Conservation (phyloP, 768 basidiomycete species). For the Saitozyma podzolica region DNA sequence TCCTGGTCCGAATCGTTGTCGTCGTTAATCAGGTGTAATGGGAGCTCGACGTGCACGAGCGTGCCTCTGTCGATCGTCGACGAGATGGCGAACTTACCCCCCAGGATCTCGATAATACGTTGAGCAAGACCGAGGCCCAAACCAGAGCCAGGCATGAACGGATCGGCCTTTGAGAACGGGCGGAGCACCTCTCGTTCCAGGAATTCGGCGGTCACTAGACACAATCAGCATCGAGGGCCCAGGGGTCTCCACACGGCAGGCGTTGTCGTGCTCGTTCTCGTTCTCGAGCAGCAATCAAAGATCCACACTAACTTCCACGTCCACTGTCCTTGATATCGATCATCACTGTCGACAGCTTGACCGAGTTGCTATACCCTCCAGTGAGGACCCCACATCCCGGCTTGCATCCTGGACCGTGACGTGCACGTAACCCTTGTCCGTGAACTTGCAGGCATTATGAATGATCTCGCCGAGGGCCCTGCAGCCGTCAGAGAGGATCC, state of each 20-base stretch:
- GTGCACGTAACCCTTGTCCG: constrained; percentile 42
- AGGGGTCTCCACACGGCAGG: neutral
- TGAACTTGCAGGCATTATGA: constrained; percentile 46
- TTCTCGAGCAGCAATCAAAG: neutral
- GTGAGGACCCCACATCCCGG: constrained; percentile 34
- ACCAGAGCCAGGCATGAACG: constrained; percentile 44
- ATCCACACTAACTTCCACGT: constrained; percentile 36
- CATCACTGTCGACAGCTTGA: constrained; percentile 36
- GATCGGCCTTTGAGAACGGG: constrained; percentile 45
- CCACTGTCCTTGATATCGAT: constrained; percentile 48
- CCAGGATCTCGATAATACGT: constrained; percentile 47
- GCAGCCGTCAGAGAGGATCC: neutral
- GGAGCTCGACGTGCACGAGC: constrained; percentile 44
- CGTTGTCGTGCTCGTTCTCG: neutral
- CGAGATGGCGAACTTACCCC: constrained; percentile 43
- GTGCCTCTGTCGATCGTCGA: constrained; percentile 41
- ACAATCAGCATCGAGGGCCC: too few relatives aligned
- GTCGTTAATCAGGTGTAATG: constrained; percentile 35
- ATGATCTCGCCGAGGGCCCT: constrained; percentile 45
- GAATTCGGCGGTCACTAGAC: constrained; percentile 43
- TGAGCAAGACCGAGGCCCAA: constrained; percentile 46
- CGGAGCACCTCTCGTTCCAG: constrained; percentile 35
- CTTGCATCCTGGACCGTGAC: constrained; percentile 47
- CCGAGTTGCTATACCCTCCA: constrained; percentile 42
- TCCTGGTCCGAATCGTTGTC: constrained; percentile 38